A percentile compares a stretch with the other conserved stretches of the same genome.
These are phyloP conservation scores for Tetrapisispora iriomotensis DNA, from an alignment of 805 yeast genomes.

Conservation along the genomic window DNA sequence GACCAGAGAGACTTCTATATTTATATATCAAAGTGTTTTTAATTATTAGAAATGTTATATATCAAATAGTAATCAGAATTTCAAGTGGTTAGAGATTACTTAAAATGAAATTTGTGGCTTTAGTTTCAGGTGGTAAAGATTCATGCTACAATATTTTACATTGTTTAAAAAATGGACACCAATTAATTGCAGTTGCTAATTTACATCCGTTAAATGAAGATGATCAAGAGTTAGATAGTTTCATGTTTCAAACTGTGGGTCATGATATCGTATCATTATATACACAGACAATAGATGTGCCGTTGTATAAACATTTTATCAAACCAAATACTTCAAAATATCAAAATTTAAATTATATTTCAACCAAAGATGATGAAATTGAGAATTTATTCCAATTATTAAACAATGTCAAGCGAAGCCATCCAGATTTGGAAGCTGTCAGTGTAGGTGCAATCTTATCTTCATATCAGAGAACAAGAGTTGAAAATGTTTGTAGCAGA, in stretches of 20 bases:
- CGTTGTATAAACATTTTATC: conserved; percentile 64
- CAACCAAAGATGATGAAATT: conserved; percentile 72
- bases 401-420: conserved; percentile 34
- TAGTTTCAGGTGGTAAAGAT: conserved; percentile 94
- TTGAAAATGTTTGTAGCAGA: conserved; percentile 79
- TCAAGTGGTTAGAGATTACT: not conserved
- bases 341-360: conserved; percentile 55
- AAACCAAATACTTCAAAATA: conserved; percentile 48
- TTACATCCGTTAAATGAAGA: conserved; percentile 49
- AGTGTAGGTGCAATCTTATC: conserved; percentile 95
- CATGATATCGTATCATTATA: conserved; percentile 64
- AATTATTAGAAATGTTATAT: too few relatives aligned
- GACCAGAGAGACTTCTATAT: too few relatives aligned
- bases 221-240: conserved; percentile 75
- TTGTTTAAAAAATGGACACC: conserved; percentile 79
- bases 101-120: conserved; percentile 80
- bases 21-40: too few relatives aligned
- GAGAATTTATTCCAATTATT: conserved; percentile 66
- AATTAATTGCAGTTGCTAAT: conserved; percentile 76
- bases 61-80: not conserved
- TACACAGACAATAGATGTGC: conserved; percentile 63
- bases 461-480: conserved; percentile 89
- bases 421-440: conserved; percentile 74
- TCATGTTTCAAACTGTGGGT: conserved; percentile 97
- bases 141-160: conserved; percentile 85